Percentiles rank a stretch among this genome's conserved stretches.
Conservation (phyloP, 495 filamentous ascomycete species). For the Evernia prunastri region DNA sequence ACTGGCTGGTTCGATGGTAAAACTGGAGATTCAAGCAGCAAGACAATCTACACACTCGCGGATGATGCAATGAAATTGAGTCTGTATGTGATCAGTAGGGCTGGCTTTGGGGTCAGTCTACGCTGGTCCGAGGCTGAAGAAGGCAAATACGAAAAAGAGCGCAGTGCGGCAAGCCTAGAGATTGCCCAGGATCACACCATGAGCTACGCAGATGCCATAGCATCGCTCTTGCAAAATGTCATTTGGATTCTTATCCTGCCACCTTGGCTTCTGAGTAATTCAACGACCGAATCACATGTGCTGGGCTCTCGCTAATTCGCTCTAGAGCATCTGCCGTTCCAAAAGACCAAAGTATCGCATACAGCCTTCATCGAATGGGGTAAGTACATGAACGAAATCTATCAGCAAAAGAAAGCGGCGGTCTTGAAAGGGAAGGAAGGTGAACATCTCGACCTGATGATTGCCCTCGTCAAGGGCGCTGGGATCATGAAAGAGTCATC, state of each 20-base stretch:
- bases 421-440: constrained; percentile 39
- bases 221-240: constrained; percentile 46
- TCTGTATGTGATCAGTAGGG: constrained; percentile 61
- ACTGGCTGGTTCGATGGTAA: constrained; percentile 12
- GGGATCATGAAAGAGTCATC: constrained; percentile 25
- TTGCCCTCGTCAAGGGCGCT: constrained; percentile 42
- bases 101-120: constrained; percentile 57
- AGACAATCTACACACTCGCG: constrained; percentile 12
- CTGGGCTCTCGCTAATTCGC: neutral
- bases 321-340: constrained; percentile 44
- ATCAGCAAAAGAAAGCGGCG: constrained; percentile 46
- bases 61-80: constrained; percentile 52
- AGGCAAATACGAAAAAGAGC: neutral
- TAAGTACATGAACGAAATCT: constrained; percentile 59
- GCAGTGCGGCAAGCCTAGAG: neutral
- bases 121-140: constrained; percentile 41
- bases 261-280: constrained; percentile 37
- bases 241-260: constrained; percentile 48
- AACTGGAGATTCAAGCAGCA: constrained; percentile 33
- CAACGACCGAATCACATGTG: neutral
- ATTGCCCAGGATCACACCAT: constrained; percentile 44
- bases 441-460: constrained; percentile 60
- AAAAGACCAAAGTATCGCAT: constrained; percentile 40
- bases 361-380: constrained; percentile 53
- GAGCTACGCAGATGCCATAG: constrained; percentile 52